Evolutionary conservation across 2,329 filamentous ascomycete species (phyloP).

Genomic region (Sporothrix pseudoabietina): DNA sequence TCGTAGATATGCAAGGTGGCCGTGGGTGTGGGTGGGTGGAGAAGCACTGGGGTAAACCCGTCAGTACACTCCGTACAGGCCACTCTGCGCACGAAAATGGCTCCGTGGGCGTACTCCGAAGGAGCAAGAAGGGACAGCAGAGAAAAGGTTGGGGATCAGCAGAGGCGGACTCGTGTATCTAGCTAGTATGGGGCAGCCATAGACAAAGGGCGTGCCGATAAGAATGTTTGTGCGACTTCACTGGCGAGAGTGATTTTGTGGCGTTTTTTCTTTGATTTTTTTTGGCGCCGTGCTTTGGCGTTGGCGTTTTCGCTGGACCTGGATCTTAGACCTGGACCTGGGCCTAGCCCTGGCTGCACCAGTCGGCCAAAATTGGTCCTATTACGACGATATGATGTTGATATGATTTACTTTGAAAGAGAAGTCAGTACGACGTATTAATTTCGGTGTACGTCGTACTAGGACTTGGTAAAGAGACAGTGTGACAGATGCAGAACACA

Average conservation of each 20-base stretch:
- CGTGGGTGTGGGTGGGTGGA: conserved; percentile 15
- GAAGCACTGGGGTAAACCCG: neutral
- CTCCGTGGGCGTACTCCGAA: conserved; percentile 3
- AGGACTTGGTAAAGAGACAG: neutral
- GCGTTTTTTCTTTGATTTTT: conserved; percentile 4
- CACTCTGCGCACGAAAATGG: no score
- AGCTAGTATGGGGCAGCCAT: neutral
- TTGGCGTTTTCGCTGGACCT: neutral
- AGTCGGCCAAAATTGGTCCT: neutral
- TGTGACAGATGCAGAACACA: neutral
- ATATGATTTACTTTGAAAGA: neutral
- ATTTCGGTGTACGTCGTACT: neutral
- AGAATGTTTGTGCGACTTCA: neutral
- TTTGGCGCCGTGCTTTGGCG: neutral
- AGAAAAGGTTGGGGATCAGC: neutral
- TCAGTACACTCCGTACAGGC: no score
- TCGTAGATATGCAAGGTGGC: conserved; percentile 18
- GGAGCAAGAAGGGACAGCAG: neutral
- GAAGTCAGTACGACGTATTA: neutral
- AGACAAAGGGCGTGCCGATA: neutral
- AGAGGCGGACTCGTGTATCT: neutral
- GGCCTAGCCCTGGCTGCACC: neutral
- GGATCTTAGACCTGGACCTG: neutral
- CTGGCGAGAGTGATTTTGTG: neutral
- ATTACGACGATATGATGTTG: neutral